Percentiles rank a stretch among this genome's conserved stretches.
Evolutionary conservation across 805 yeast species (phyloP).

Genomic region (Gaillardinia entomophila): DNA sequence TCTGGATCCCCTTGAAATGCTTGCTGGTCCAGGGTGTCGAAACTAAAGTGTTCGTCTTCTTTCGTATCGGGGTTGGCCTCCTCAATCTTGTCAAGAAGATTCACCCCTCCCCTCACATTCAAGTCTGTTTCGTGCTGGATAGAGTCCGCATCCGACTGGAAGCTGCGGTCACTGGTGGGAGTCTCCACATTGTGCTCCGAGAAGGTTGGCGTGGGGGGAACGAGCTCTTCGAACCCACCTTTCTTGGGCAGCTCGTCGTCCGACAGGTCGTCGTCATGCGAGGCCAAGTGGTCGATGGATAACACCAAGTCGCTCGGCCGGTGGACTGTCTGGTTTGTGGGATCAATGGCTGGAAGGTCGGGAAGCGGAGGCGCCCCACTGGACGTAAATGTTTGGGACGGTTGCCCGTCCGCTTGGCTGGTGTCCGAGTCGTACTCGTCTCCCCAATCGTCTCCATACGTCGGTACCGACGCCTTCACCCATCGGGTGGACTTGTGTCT

Average conservation of each 20-base stretch:
- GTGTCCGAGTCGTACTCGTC: conserved; percentile 26
- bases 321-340: not conserved
- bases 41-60: conserved; percentile 1
- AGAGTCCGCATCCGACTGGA: conserved; percentile 34
- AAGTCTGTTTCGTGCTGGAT: conserved; percentile 29
- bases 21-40: not conserved
- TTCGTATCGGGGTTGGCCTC: not conserved
- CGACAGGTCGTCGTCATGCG: conserved; percentile 5
- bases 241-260: conserved; percentile 8
- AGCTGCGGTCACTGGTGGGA: conserved; percentile 31
- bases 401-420: not conserved
- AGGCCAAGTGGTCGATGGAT: conserved; percentile 24
- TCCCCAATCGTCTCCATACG: conserved; percentile 39
- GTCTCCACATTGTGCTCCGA: conserved; percentile 20
- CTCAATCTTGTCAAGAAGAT: too few species aligned
- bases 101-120: too few species aligned
- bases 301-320: conserved; percentile 19
- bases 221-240: not conserved
- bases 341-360: not conserved
- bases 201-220: conserved; percentile 27
- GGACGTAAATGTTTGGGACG: not conserved
- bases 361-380: not conserved
- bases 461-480: conserved; percentile 39
- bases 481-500: conserved; percentile 40
- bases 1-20: not conserved